Conservation (phyloP, 805 yeast species). For the Metschnikowia sp. region DNA sequence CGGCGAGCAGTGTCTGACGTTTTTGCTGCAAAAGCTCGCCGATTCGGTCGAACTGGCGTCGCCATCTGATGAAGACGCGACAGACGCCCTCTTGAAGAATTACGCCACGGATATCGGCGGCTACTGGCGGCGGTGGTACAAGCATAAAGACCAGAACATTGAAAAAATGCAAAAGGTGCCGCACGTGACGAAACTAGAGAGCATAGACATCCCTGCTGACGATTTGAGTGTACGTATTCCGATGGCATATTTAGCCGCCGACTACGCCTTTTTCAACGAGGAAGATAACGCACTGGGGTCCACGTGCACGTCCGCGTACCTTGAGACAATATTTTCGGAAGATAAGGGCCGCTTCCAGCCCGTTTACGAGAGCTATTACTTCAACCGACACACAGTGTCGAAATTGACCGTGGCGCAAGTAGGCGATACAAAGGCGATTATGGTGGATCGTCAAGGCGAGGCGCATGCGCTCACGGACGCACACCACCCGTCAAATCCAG, state of each 20-base stretch:
- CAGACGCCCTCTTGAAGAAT: conserved; percentile 42
- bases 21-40: conserved; percentile 53
- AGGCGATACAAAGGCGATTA: conserved; percentile 85
- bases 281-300: conserved; percentile 54
- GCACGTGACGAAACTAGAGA: conserved; percentile 14
- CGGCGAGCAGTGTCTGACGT: conserved; percentile 69
- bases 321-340: conserved; percentile 46
- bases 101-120: conserved; percentile 67
- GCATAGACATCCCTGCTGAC: conserved; percentile 30
- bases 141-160: conserved; percentile 38
- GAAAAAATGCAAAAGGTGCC: conserved; percentile 21
- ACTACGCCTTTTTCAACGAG: conserved; percentile 51
- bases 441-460: conserved; percentile 78
- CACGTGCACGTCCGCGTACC: conserved; percentile 64
- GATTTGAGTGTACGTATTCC: conserved; percentile 62
- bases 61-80: conserved; percentile 7
- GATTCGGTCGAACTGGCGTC: conserved; percentile 46
- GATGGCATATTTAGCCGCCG: conserved; percentile 62
- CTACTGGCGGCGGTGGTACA: conserved; percentile 80
- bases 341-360: conserved; percentile 26
- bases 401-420: conserved; percentile 80
- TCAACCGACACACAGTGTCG: conserved; percentile 63
- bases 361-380: conserved; percentile 43
- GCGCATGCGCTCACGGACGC: conserved; percentile 75
- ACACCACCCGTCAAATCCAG: conserved; percentile 85